A percentile compares a stretch with the other conserved stretches of the same genome.
These are phyloP conservation scores for Biscogniauxia marginata DNA, from an alignment of 2,329 filamentous ascomycete genomes.

Conservation along the genomic window DNA sequence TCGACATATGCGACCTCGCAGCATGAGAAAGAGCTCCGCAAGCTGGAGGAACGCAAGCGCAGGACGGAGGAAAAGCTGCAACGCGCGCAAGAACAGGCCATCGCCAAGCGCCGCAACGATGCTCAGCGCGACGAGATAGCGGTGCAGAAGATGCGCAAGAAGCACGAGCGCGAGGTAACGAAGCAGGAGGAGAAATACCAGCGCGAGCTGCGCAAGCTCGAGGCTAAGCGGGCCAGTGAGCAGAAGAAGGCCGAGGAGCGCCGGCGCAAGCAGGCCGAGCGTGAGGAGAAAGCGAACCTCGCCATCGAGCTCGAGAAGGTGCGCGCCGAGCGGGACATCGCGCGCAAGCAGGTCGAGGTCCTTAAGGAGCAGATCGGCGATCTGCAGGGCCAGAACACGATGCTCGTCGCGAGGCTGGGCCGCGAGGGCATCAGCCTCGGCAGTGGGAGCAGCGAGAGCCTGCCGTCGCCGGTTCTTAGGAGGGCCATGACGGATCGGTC, in stretches of 20 bases:
- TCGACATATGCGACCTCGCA: constrained; percentile 30
- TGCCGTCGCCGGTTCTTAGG: constrained; percentile 3
- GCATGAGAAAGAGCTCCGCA: constrained; percentile 63
- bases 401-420: constrained; percentile 55
- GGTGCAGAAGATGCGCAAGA: constrained; percentile 59
- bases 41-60: constrained; percentile 56
- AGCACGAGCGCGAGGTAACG: constrained; percentile 60
- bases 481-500: constrained; percentile 13
- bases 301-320: constrained; percentile 52
- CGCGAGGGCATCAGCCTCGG: constrained; percentile 32
- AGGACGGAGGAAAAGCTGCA: constrained; percentile 41
- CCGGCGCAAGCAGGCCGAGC: constrained; percentile 50
- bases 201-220: constrained; percentile 62
- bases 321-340: constrained; percentile 51
- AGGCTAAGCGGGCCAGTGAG: constrained; percentile 63
- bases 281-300: constrained; percentile 51
- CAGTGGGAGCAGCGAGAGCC: background rate
- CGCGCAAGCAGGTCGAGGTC: constrained; percentile 51
- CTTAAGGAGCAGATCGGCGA: constrained; percentile 55
- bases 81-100: constrained; percentile 26
- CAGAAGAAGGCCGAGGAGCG: constrained; percentile 56
- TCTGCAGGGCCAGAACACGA: constrained; percentile 59
- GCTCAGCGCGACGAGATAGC: constrained; percentile 37
- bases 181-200: constrained; percentile 67
- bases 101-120: constrained; percentile 45